Evolutionary conservation across 345 rosid genomes (phyloP), one percentile per base, ranked within the genome.

Genomic region (Cochlearia excelsa): DNA sequence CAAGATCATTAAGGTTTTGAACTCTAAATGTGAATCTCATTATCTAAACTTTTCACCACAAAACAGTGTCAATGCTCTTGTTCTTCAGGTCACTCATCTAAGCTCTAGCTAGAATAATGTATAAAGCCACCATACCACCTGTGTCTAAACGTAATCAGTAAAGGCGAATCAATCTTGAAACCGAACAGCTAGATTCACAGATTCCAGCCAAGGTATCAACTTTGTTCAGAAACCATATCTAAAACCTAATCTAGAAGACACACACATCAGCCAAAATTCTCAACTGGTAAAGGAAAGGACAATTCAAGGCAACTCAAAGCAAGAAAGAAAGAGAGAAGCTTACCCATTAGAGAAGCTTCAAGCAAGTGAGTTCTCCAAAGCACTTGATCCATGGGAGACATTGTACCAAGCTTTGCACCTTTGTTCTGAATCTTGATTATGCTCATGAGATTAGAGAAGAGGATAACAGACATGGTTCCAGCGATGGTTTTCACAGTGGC

Each of bases 381-480:
- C 66, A 92, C 98, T 74, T 92, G 98, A 80, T 92, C 97, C 98
- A 86, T 88, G 9, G 98, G 98, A 10, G 98, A 92, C 98, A 88
- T 83, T 37, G 97, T 92, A 1, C 97, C 98, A 54, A 92, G 90
- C 84, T 92, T 92, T 2, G 96, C 83, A 34, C 98, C 98, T 51
- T 92, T 92, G 65, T 88, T 88, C 80, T 92, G 97, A 86, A 92
- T 92, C 95, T 88, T 92, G 9, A 86, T 65, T 39, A 88, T 86
- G 78, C 77, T 92, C 93, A 82, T 84, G 31, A 92, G 76, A 73
- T 84, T 86, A 4, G 90, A 86, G 1, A 92, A 44, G 7, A 92
- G 87, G 49, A 92, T 86, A 55, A 86, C 88, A 42, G 87, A 86
- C 93, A 92, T 81, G 9, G 98, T 88, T 50, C 90, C 83, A 1